These are phyloP conservation scores for Hyphopichia burtonii DNA, from an alignment of 1,139 yeast species.

Conservation along the genomic window DNA sequence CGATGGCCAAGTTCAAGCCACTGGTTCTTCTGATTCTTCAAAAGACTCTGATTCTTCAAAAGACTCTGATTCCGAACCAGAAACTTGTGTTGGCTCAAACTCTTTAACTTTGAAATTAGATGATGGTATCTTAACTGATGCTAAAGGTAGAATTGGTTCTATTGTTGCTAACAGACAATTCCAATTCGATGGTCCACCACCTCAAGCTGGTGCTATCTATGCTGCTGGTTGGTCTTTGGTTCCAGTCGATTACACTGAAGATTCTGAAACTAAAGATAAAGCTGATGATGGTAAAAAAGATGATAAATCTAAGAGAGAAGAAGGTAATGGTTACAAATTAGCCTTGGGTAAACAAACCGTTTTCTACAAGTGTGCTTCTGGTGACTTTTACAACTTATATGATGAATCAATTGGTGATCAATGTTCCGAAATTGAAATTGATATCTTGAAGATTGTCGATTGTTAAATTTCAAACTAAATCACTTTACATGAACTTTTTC, in stretches of 20 bases:
- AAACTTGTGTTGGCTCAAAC: conserved; percentile 27
- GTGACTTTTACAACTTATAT: conserved; percentile 45
- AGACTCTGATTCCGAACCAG: conserved; percentile 8
- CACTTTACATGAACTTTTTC: conserved; percentile 6
- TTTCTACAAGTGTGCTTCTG: conserved; percentile 44
- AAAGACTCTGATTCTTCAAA: conserved; percentile 5
- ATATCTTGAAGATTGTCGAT: conserved; percentile 29
- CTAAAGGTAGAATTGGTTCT: conserved; percentile 38
- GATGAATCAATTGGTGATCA: conserved; percentile 39
- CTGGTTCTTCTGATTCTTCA: conserved; percentile 3
- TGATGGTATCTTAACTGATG: conserved; percentile 30
- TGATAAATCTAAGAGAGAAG: conserved; percentile 17
- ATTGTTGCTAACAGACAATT: conserved; percentile 47
- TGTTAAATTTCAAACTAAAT: conserved; percentile 17
- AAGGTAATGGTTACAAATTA: conserved; percentile 22
- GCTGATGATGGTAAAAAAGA: conserved; percentile 10
- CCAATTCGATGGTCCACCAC: conserved; percentile 48
- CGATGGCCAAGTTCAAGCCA: conserved; percentile 27
- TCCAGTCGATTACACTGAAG: conserved; percentile 17
- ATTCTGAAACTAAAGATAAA: conserved; percentile 8
- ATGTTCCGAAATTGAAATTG: conserved; percentile 37
- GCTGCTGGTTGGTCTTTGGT: conserved; percentile 41
- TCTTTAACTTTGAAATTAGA: conserved; percentile 29
- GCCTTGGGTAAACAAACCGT: conserved; percentile 39
- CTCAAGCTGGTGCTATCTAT: conserved; percentile 41